Conservation (phyloP, 345 rosid species). For the Noccaea caerulescens region DNA sequence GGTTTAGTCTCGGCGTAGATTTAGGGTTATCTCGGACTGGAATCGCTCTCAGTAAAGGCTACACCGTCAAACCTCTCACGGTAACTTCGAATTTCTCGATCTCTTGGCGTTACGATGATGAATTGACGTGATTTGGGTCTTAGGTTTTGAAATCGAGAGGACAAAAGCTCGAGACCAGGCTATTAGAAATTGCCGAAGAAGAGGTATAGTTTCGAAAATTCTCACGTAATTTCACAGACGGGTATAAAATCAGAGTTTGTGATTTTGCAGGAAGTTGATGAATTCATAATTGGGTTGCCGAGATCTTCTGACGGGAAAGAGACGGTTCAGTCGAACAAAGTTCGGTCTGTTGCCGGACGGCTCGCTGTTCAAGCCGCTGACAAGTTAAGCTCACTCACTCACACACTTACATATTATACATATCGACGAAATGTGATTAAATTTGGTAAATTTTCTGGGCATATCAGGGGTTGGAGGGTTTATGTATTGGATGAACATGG, state of each 20-base stretch:
- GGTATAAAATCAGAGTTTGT: neutral
- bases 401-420: neutral
- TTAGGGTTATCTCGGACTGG: slow-evolving; percentile 82
- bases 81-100: slow-evolving; percentile 41
- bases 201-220: slow-evolving; percentile 48
- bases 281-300: slow-evolving; percentile 83
- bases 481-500: slow-evolving; percentile 90
- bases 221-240: neutral
- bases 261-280: slow-evolving; percentile 70
- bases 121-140: slow-evolving; percentile 10
- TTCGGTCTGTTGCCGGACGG: slow-evolving; percentile 81
- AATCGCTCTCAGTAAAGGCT: slow-evolving; percentile 85
- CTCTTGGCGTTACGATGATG: neutral
- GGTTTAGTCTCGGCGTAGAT: slow-evolving; percentile 90
- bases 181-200: slow-evolving; percentile 70
- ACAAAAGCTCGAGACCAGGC: slow-evolving; percentile 69
- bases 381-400: slow-evolving; percentile 47
- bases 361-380: slow-evolving; percentile 78
- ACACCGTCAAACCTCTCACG: slow-evolving; percentile 70
- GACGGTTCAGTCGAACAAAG: slow-evolving; percentile 80
- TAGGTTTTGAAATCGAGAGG: slow-evolving; percentile 84
- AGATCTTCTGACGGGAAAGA: slow-evolving; percentile 81
- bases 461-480: slow-evolving; percentile 84
- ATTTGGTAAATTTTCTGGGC: slow-evolving; percentile 16
- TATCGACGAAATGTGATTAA: neutral